Evolutionary conservation across 495 filamentous ascomycete species (phyloP), one percentile per base, ranked within the genome.

Genomic region (Penicillium atrosanguineum): DNA sequence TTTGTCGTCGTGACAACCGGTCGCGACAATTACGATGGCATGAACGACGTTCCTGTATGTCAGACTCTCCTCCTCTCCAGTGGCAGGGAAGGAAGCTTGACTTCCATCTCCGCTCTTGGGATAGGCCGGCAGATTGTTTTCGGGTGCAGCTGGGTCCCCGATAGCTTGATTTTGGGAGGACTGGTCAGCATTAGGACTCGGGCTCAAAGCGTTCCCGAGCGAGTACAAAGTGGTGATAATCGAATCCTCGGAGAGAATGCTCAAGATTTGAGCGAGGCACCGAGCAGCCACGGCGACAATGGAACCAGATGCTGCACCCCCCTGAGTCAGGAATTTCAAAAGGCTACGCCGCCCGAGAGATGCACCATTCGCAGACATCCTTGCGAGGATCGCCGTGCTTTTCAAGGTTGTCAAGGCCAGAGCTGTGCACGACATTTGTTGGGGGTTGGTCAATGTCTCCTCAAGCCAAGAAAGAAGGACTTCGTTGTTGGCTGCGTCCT

Each of bases 201-300:
- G 83, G 62, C 90, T 94, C 26, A 98, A 69, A 9, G 94, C 86
- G 68, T 98, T 97, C 15, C 94, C 95, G 49, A 98, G 75, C 1
- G 91, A 91, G 69, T 97, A 97, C 9, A 98, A 74, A 2, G 91
- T 96, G 6, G 91, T 95, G 58, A 98, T 97, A 26, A 95, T 83
- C 25, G 89, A 86, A 77, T 98, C 94, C 60, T 95, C 87, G 6
- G 95, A 92, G 6, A 96, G 81, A 52, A 87, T 77, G 46, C 82
- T 84, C 46, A 97, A 71, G 45, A 95, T 78, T 48, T 83, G 87
- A 4, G 90, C 89, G 42, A 98, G 78, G 63, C 88, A 92, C 45
- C 82, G 83, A 5, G 91, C 90, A 31, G 92, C 94, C 25, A 92
- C 78, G 11, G 71, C 75, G 15, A 93, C 81, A 25, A 84, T 88